Percentiles rank a stretch among this genome's conserved stretches.
Evolutionary conservation across 78 protist genomes (phyloP).

Genomic region (Diacronema lutheri): DNA sequence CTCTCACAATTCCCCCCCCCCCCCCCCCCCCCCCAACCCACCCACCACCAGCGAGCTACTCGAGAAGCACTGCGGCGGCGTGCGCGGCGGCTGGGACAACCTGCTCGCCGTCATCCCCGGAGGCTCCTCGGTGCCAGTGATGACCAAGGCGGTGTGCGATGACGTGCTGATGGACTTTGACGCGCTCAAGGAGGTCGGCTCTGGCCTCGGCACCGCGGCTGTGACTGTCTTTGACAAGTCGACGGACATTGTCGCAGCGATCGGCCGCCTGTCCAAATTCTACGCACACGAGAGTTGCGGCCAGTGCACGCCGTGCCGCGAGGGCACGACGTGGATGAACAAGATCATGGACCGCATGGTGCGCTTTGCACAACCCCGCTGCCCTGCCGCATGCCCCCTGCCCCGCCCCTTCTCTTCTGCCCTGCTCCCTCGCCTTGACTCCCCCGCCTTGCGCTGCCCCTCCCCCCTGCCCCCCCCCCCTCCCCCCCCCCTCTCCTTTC

Average conservation of each 20-base stretch:
- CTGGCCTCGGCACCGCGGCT: slow-evolving; percentile 97
- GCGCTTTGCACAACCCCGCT: no score
- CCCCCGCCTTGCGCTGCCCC: no score
- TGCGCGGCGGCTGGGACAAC: slow-evolving; percentile 98
- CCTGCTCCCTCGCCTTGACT: no score
- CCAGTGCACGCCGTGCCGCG: slow-evolving; percentile 99
- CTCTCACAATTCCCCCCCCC: no score
- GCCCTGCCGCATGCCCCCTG: no score
- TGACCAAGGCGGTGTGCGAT: slow-evolving; percentile 83
- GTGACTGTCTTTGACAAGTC: slow-evolving; percentile 94
- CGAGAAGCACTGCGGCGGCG: slow-evolving; percentile 43
- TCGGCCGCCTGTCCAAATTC: slow-evolving; percentile 84
- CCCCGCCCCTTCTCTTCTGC: no score
- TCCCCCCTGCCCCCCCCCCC: no score
- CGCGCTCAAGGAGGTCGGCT: slow-evolving; percentile 69
- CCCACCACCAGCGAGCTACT: slow-evolving; percentile 12
- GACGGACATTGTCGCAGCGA: slow-evolving; percentile 78
- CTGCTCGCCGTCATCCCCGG: slow-evolving; percentile 83
- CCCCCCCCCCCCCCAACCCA: no score
- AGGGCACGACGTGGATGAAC: slow-evolving; percentile 84
- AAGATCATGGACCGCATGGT: slow-evolving; percentile 83
- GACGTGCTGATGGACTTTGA: slow-evolving; percentile 93
- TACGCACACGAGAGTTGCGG: slow-evolving; percentile 97
- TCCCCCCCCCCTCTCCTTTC: no score
- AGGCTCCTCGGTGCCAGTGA: slow-evolving; percentile 93